phyloP scores from a whole-genome alignment of 2,329 filamentous ascomycete species.

The Chaetomium sp. region DNA sequence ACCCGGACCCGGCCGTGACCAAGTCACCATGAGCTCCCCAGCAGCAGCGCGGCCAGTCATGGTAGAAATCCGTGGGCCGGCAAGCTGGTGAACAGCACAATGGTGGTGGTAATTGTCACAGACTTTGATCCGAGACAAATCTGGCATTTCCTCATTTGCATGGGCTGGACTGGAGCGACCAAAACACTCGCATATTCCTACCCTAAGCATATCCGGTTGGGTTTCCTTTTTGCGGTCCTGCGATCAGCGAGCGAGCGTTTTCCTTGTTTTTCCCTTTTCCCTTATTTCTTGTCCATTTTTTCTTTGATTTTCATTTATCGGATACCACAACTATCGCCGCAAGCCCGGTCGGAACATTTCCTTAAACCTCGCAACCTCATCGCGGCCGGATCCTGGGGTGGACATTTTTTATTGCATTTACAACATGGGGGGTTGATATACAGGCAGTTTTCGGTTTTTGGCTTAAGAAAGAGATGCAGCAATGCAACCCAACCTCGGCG shows the following conservation, averaged over 20 bases:
- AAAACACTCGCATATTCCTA: conserved; percentile 26
- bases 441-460: conserved; percentile 36
- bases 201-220: conserved; percentile 19
- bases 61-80: conserved; percentile 20
- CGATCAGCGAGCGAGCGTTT: conserved; percentile 37
- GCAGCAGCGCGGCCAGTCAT: conserved; percentile 18
- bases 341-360: conserved; percentile 40
- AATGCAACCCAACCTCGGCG: conserved; percentile 43
- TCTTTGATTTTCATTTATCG: conserved; percentile 33
- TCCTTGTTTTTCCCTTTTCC: conserved; percentile 21
- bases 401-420: conserved; percentile 47
- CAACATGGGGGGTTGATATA: conserved; percentile 41
- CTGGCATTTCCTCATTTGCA: conserved; percentile 20
- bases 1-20: conserved; percentile 43
- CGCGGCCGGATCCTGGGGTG: conserved; percentile 48
- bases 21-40: conserved; percentile 34
- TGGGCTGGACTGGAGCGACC: conserved; percentile 21
- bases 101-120: conserved; percentile 22
- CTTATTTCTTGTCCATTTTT: conserved; percentile 19
- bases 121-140: conserved; percentile 28
- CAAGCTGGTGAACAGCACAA: conserved; percentile 18
- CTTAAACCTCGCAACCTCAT: conserved; percentile 39
- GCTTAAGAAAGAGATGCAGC: conserved; percentile 56
- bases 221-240: conserved; percentile 26
- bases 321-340: conserved; percentile 40